Evolutionary conservation across 345 rosid species (phyloP).

Genomic region (Euphorbia pulcherrima): DNA sequence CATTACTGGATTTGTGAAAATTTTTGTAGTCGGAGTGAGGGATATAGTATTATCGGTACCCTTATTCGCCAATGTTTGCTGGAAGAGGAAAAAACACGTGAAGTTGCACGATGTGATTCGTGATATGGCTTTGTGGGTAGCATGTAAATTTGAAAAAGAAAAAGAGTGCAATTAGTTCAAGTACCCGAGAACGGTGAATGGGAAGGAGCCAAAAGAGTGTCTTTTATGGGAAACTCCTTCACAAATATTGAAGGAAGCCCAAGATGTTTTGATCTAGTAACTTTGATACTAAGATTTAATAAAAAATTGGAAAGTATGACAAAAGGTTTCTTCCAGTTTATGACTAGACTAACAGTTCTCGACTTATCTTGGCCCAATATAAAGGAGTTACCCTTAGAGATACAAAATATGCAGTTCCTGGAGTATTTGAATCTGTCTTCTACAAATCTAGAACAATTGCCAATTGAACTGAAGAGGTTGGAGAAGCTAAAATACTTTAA

Average conservation of each 20-base stretch:
- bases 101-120: slow-evolving; percentile 40
- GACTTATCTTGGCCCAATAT: neutral
- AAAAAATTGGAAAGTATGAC: neutral
- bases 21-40: neutral
- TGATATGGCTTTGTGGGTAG: slow-evolving; percentile 39
- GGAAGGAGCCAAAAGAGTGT: slow-evolving; percentile 18
- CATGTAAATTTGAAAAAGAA: slow-evolving; percentile 3
- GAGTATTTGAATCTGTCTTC: slow-evolving; percentile 17
- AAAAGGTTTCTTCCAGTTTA: slow-evolving; percentile 1
- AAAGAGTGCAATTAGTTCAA: slow-evolving; percentile 5
- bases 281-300: slow-evolving; percentile 20
- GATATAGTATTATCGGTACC: neutral
- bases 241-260: slow-evolving; percentile 3
- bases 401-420: slow-evolving; percentile 6
- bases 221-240: slow-evolving; percentile 26
- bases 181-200: slow-evolving; percentile 13
- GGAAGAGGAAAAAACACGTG: slow-evolving; percentile 5
- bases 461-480: neutral
- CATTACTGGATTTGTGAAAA: slow-evolving; percentile 2
- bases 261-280: slow-evolving; percentile 22
- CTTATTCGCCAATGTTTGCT: slow-evolving; percentile 16
- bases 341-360: neutral
- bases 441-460: slow-evolving; percentile 5
- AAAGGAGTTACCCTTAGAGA: neutral
- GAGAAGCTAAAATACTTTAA: slow-evolving; percentile 1